Evolutionary conservation across 208 protist genomes (phyloP), one percentile per base, ranked within the genome.

Genomic region (Trypanosoma conorhini): DNA sequence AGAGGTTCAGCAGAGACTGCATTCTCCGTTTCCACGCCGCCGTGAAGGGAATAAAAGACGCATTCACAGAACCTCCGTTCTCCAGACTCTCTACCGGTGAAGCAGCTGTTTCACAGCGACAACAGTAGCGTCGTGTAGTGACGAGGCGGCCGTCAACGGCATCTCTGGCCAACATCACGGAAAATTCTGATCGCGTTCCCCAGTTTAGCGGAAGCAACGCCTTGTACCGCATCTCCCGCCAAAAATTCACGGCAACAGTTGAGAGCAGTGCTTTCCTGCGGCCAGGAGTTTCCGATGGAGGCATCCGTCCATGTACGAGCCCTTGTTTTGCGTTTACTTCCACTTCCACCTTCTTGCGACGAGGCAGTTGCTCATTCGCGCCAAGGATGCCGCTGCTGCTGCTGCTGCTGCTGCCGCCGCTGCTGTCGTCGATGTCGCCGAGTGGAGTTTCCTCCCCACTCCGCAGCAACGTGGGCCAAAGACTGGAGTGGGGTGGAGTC

Each of bases 31-130:
- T 68, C 70, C 70, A 75, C 19, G 42, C 1, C 9, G n/a, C 9
- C 24, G 70, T 63, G 22, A 75, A 75, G 44, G 70, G 70, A 51
- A 75, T 42, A 52, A 57, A 50, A 0, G 44, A 54, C 33, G 48
- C 42, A 60, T 61, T 46, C 2, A 30, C 35, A 22, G 19, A 4
- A n/a, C 48, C 40, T 46, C 21, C 55, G 7, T 12, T 61, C 38
- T 33, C 40, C 26, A 56, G 9, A 17, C 3, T 4, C 10, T 71
- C 24, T 3, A n/a, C 0, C 38, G 7, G 22, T 38, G 52, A 26
- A 4, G 19, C 24, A 46, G 54, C n/a, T 22, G 26, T 42, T 19
- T 59, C 26, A 38, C 21, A 22, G 30, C 26, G 50, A 56, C 58
- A 75, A 10, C 28, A 26, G 40, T 75, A 69, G 21, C 22, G 61